Evolutionary conservation across 2,329 filamentous ascomycete genomes (phyloP), one percentile per base, ranked within the genome.

Genomic region (Fusarium tricinctum): DNA sequence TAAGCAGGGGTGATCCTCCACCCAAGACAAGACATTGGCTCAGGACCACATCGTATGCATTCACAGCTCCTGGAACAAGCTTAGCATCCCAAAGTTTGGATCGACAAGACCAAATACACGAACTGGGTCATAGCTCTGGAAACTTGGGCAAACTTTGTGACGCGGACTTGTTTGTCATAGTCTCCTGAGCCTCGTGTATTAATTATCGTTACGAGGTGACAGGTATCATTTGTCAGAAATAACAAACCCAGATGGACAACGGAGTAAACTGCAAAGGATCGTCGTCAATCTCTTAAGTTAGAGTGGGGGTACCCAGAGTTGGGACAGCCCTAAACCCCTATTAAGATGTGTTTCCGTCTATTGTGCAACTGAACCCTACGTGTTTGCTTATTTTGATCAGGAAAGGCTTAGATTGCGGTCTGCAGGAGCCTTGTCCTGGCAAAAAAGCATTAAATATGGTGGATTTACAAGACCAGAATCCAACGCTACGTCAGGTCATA

Each of bases 211-310:
- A 23, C 23, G 22, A 33, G 15, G 8, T 9, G 5, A 12, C 4
- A 17, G 10, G 8, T n/a, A 43, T 30, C 13, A n/a, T 28, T 13
- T 40, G 39, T 14, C 32, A 8, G 17, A 17, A 20, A 6, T 3
- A 17, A 3, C 6, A n/a, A 10, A 35, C 33, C 14, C 19, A 38
- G n/a, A n/a, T 10, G 17, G 3, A 23, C 23, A 8, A 23, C 23
- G 8, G 35, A 5, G 8, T 39, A 66, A 38, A 65, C 32, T 44
- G 61, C 47, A 54, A 60, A 33, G 38, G 62, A 65, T 65, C 47
- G 22, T 60, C 62, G 43, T 49, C 30, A 60, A 60, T 45, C 53
- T 59, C 47, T 53, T 30, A 23, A 15, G 8, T 3, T 14, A n/a
- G 10, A 14, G 19, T 32, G 30, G 48, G 32, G 44, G 5, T 6